Conservation (phyloP, 805 yeast genomes). For the Pichia insulana region DNA sequence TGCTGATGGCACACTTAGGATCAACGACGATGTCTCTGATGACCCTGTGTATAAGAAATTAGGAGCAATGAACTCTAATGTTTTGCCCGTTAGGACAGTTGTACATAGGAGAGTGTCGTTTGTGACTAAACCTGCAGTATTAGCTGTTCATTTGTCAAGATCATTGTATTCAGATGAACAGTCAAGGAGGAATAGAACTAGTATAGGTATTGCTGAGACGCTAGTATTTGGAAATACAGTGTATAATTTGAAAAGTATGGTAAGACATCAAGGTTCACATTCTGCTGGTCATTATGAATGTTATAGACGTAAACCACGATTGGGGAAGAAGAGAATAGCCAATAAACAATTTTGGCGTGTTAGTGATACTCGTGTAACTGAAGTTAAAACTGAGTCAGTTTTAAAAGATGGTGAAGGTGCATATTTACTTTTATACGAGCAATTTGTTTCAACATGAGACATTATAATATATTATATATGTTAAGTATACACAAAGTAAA, state of each 20-base stretch:
- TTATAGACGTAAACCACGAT: slow-evolving; percentile 64
- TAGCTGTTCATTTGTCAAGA: slow-evolving; percentile 79
- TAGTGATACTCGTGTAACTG: slow-evolving; percentile 66
- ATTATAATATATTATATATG: neutral
- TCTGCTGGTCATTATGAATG: slow-evolving; percentile 88
- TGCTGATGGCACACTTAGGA: slow-evolving; percentile 32
- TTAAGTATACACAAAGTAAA: neutral
- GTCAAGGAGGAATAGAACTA: slow-evolving; percentile 66
- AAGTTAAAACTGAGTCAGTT: slow-evolving; percentile 49
- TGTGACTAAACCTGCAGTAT: slow-evolving; percentile 56
- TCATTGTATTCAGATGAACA: slow-evolving; percentile 65
- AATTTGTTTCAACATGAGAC: neutral
- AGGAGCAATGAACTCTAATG: slow-evolving; percentile 34
- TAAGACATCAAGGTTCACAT: slow-evolving; percentile 86
- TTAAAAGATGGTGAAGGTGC: slow-evolving; percentile 66
- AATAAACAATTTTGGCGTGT: slow-evolving; percentile 76
- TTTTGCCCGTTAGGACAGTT: slow-evolving; percentile 17
- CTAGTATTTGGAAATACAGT: slow-evolving; percentile 29
- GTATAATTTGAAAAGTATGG: slow-evolving; percentile 60
- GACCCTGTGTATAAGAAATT: slow-evolving; percentile 40
- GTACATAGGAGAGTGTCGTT: slow-evolving; percentile 60
- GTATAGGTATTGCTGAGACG: slow-evolving; percentile 54
- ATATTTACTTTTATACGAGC: slow-evolving; percentile 77
- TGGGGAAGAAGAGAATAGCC: slow-evolving; percentile 27
- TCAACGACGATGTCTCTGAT: slow-evolving; percentile 52